Conservation (phyloP, 306 rosid species). For the Pterocarpus macrocarpus region DNA sequence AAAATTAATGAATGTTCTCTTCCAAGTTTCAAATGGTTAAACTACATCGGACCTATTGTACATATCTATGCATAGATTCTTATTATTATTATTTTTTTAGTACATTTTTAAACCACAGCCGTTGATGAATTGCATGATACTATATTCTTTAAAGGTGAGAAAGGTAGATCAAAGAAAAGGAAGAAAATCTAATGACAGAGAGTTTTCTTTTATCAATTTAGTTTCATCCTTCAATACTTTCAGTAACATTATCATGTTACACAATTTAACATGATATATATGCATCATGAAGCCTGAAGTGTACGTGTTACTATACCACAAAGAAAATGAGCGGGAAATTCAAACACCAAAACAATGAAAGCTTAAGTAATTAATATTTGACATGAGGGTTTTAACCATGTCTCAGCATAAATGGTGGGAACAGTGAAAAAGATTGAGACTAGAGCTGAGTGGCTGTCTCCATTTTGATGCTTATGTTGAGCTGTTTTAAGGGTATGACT, state of each 20-base stretch:
- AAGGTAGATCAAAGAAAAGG: too few relatives aligned
- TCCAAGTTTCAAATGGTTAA: conserved; percentile 39
- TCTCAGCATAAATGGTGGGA: conserved; percentile 35
- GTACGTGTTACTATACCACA: background rate
- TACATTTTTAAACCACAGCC: too few relatives aligned
- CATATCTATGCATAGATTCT: background rate
- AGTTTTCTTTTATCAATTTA: too few relatives aligned
- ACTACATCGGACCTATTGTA: conserved; percentile 23
- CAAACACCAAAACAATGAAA: conserved; percentile 45
- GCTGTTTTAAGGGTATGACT: conserved; percentile 20
- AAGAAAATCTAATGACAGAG: too few relatives aligned
- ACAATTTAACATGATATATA: too few relatives aligned
- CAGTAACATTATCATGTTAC: too few relatives aligned
- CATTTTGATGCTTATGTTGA: conserved; percentile 53
- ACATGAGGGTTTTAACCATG: conserved; percentile 31
- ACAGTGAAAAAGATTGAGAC: conserved; percentile 23
- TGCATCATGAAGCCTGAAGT: too few relatives aligned
- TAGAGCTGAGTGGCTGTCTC: conserved; percentile 29
- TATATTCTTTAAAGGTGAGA: too few relatives aligned
- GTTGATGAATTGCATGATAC: too few relatives aligned
- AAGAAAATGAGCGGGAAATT: conserved; percentile 64
- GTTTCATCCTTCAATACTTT: too few relatives aligned
- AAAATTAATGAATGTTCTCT: conserved; percentile 23
- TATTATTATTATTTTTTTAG: background rate
- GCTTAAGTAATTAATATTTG: conserved; percentile 40